A percentile compares a stretch with the other conserved stretches of the same genome.
Evolutionary conservation across 805 yeast species (phyloP).

Genomic region (Pichia exigua): DNA sequence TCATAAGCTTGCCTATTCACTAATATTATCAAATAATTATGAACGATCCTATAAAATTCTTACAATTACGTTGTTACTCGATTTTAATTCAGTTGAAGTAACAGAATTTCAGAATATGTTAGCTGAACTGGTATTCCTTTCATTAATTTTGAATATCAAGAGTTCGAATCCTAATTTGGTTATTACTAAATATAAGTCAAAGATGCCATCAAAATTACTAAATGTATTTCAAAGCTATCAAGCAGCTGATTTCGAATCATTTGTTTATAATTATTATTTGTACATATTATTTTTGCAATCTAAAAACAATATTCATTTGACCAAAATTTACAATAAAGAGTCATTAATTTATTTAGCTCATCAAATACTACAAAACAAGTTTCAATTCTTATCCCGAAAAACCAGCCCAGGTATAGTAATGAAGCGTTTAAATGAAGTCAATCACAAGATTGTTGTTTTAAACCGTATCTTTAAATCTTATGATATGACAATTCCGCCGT

Average conservation of each 20-base stretch:
- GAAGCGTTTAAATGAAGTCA: not conserved
- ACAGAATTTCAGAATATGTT: constrained; percentile 1
- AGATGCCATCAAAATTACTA: not conserved
- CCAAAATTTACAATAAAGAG: not conserved
- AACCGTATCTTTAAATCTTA: not conserved
- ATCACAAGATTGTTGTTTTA: not conserved
- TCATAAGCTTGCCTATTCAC: constrained; percentile 13
- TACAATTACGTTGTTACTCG: constrained; percentile 1
- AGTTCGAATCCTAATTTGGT: not conserved
- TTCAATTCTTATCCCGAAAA: not conserved
- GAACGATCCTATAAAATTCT: constrained; percentile 15
- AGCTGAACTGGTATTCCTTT: not conserved
- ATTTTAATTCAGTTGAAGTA: not conserved
- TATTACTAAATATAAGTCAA: constrained; percentile 2
- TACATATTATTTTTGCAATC: not conserved
- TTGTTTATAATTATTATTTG: not conserved
- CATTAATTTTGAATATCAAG: not conserved
- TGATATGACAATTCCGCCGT: not conserved
- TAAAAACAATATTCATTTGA: not conserved
- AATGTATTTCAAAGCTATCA: constrained; percentile 5
- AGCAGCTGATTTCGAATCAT: not conserved
- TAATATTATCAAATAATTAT: constrained; percentile 13
- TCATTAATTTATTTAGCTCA: not conserved
- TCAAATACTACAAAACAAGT: not conserved
- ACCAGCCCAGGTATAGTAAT: not conserved